phyloP scores from a whole-genome alignment of 176 grass and related monocot species.

The Musa acuminata region DNA sequence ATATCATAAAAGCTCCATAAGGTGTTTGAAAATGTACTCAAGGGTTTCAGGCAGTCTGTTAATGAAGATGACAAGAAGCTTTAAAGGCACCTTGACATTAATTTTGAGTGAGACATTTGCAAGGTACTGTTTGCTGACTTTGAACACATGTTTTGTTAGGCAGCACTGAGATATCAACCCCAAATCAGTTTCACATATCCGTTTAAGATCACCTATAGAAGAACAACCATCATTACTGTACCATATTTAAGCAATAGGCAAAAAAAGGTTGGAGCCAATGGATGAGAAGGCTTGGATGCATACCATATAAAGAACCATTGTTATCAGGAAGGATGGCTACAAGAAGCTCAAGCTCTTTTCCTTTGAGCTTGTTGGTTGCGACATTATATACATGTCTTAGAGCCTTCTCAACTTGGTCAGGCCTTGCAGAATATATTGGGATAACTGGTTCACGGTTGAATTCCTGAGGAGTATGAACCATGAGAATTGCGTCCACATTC shows the following conservation, averaged over 20 bases:
- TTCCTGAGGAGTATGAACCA: constrained; percentile 36
- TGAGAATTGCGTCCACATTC: neutral
- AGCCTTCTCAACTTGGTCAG: constrained; percentile 87
- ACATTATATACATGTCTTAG: constrained; percentile 85
- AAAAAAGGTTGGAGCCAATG: constrained; percentile 1
- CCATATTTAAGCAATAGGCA: neutral
- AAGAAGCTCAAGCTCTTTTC: constrained; percentile 98
- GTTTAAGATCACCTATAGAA: constrained; percentile 84
- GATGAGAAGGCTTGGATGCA: neutral
- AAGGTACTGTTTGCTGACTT: constrained; percentile 98
- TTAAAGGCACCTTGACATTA: constrained; percentile 81
- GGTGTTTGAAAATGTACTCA: neutral
- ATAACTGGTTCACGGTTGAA: constrained; percentile 92
- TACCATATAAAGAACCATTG: constrained; percentile 93
- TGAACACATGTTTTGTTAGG: constrained; percentile 97
- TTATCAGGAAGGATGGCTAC: constrained; percentile 93
- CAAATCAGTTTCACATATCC: constrained; percentile 98
- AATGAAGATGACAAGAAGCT: neutral
- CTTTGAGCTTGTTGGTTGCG: constrained; percentile 75
- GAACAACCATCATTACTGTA: neutral
- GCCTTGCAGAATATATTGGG: constrained; percentile 85
- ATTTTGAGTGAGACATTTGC: constrained; percentile 99
- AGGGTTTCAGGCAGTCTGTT: neutral
- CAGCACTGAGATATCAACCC: constrained; percentile 94
- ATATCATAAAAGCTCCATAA: neutral